Base-by-base conservation (phyloP, 805 yeast species). In the Yarrowia sp. region DNA sequence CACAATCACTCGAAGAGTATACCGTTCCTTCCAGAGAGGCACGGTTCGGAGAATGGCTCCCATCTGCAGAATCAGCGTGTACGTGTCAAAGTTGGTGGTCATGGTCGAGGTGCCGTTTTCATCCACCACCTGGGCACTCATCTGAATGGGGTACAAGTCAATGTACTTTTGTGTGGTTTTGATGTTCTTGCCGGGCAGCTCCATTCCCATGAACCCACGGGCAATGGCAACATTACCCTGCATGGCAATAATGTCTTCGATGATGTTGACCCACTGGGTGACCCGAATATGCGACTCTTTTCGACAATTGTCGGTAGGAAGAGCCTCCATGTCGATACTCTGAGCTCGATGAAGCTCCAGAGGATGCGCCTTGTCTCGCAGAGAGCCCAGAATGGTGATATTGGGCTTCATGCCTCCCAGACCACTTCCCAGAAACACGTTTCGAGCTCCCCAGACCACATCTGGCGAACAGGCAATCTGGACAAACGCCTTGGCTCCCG, bases 331-430 rank as follows among this genome's bases (percentile, higher is more conserved):
- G 42, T 79, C 78, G 14, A 81, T 69, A 9, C 19, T 66, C 43
- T 46, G 61, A 5, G 52, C 52, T 10, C 34, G 30, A 10, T 43
- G 68, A 72, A 74, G 43, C 64, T 71, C 2, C 73, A 70, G n/a
- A 50, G 40, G 65, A 10, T 12, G 55, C 40, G 39, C 76, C 9
- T 76, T 77, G 69, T 88, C 80, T 74, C 94, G 97, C 72, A 88
- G 91, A 74, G 92, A 92, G 0, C 98, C 98, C 39, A 95, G 70
- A 0, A 95, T 96, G 0, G 97, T 91, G 65, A 95, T 93, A 75
- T 95, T 95, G 1, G 99, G 99, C 73, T 86, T 89, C 99, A 95
- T 95, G 13, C 97, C 98, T 9, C 99, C 99, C n/a, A 95, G 80
- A 0, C 99, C 99, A 2, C 97, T 90, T 0, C 98, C 98, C 69